Evolutionary conservation across 441 rosid genomes (phyloP).

Genomic region (Jatropha multifida): DNA sequence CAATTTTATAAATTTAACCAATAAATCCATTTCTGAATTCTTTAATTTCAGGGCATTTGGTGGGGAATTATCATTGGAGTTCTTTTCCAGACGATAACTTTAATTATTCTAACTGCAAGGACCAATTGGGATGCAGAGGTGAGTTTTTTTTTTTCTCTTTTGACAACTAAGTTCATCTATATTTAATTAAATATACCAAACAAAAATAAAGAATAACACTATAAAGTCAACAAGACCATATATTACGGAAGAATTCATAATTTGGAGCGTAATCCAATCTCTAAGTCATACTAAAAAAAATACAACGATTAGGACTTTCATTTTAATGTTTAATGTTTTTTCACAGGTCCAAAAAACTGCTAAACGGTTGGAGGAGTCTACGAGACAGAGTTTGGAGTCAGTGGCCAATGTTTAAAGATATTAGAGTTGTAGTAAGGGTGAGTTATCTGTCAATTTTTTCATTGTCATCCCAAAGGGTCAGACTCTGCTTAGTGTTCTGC

Average conservation of each 20-base stretch:
- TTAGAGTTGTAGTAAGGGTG: too few relatives aligned
- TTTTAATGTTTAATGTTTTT: background rate
- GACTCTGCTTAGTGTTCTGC: too few relatives aligned
- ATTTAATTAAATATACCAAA: too few relatives aligned
- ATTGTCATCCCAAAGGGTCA: too few relatives aligned
- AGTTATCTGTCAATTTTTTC: too few relatives aligned
- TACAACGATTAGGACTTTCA: too few relatives aligned
- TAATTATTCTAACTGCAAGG: constrained; percentile 69
- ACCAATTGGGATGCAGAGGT: constrained; percentile 81
- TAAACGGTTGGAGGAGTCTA: constrained; percentile 46
- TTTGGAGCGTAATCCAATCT: too few relatives aligned
- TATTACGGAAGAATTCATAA: too few relatives aligned
- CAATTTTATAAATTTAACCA: background rate
- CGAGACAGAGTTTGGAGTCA: constrained; percentile 34
- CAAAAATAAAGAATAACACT: too few relatives aligned
- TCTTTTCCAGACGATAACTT: constrained; percentile 60
- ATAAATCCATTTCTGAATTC: background rate
- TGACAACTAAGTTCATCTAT: too few relatives aligned
- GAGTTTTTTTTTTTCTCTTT: background rate
- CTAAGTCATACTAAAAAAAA: too few relatives aligned
- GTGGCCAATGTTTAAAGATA: constrained; percentile 18
- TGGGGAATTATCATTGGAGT: constrained; percentile 92
- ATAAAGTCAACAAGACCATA: too few relatives aligned
- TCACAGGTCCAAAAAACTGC: constrained; percentile 64
- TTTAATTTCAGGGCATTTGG: constrained; percentile 76